phyloP scores from a whole-genome alignment of 371 early-diverging fungal species.

The Saksenaea oblongispora region DNA sequence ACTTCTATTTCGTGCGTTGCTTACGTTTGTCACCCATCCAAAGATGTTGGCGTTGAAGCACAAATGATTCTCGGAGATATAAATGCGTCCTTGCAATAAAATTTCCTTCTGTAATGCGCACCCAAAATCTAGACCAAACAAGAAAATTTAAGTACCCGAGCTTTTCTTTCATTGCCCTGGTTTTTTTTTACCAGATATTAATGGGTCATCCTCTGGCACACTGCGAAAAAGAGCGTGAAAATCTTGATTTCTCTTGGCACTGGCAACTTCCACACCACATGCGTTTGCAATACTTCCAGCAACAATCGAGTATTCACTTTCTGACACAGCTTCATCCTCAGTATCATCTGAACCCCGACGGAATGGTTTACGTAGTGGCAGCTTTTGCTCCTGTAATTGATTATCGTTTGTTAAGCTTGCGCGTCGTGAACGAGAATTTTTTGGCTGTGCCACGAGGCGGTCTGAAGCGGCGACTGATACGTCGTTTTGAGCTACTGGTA shows the following conservation, averaged over 20 bases:
- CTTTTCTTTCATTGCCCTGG: neutral
- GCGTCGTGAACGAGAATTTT: constrained; percentile 23
- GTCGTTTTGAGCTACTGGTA: neutral
- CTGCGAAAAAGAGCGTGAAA: constrained; percentile 67
- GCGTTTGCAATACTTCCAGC: constrained; percentile 23
- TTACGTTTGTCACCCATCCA: constrained; percentile 92
- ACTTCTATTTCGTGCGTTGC: neutral
- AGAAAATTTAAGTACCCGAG: neutral
- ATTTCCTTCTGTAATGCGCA: constrained; percentile 95
- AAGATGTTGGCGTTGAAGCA: constrained; percentile 96
- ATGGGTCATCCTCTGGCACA: constrained; percentile 64
- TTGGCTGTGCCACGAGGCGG: neutral
- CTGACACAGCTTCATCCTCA: constrained; percentile 7
- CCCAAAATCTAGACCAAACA: constrained; percentile 68
- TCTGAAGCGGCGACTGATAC: neutral
- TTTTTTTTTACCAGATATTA: constrained; percentile 60
- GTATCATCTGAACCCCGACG: constrained; percentile 13
- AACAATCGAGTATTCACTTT: constrained; percentile 8
- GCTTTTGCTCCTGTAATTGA: constrained; percentile 3
- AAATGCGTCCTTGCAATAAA: constrained; percentile 88
- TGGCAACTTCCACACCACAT: constrained; percentile 36
- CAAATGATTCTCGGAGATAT: constrained; percentile 82
- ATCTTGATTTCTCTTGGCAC: constrained; percentile 57
- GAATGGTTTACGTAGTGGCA: neutral
- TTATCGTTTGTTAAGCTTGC: constrained; percentile 15